Base-by-base conservation (phyloP, 129 eudicot genomes). In the Logfia minima region DNA sequence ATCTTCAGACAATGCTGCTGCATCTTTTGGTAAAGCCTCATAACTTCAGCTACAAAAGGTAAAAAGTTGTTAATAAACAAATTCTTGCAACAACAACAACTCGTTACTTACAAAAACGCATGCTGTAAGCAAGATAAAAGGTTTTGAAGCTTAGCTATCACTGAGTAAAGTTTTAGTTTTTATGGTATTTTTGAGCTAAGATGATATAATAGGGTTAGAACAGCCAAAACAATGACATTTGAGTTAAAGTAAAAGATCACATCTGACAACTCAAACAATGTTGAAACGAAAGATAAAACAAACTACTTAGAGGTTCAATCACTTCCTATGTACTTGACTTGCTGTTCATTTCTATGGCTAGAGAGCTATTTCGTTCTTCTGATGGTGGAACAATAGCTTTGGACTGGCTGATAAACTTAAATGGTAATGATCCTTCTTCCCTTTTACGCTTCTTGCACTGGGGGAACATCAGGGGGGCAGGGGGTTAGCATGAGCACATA, bases 371-470 rank as follows among this genome's bases (percentile, higher is more conserved):
- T 80, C 65, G 9, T 34, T 68, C 92, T 21, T 74, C 92, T 41
- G 98, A 90, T 83, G 98, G 96, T 66, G 98, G 98, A 79, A 92
- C 93, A 8, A 32, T 92, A 75, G 98, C 94, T 75, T 82, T 92
- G 82, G 98, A 92, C 77, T 90, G 96, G 96, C 79, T 87, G 70
- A 75, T 74, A 62, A 85, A 63, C 73, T 68, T 55, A 19, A 82
- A 88, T 55, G 94, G 97, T 91, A 77, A 45, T 67, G 29, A 55
- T 61, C n/a, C 34, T 26, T 26, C 60, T 37, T 14, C n/a, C 72
- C 52, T 64, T 39, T 7, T 69, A 32, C 3, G 9, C 45, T 34
- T 76, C 72, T 64, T 39, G 11, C 29, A 26, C 29, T 26, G 29
- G 2, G 2, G 29, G 2, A 26, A 26, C 29, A 26, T 26, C 29